These are phyloP conservation scores for Termitomyces sp. DNA, from an alignment of 768 basidiomycete species.

Conservation along the genomic window DNA sequence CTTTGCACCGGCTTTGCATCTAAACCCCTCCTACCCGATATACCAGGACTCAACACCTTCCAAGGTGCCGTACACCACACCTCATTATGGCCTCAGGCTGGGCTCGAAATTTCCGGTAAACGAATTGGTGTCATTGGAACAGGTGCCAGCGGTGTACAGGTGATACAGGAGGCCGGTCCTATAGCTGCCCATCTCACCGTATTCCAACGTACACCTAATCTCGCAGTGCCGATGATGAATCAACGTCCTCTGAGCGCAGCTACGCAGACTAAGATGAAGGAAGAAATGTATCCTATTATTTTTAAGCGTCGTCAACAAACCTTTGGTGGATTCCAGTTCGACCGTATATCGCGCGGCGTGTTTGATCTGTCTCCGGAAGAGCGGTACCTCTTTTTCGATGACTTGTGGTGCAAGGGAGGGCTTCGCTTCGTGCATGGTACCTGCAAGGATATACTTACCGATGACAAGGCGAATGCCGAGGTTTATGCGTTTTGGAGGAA, in stretches of 20 bases:
- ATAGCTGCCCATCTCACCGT: slow-evolving; percentile 17
- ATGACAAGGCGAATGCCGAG: slow-evolving; percentile 16
- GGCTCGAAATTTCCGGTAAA: slow-evolving; percentile 16
- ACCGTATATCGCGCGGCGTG: slow-evolving; percentile 6
- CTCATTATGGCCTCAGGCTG: slow-evolving; percentile 16
- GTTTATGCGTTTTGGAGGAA: slow-evolving; percentile 21
- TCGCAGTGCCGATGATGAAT: slow-evolving; percentile 19
- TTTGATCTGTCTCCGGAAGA: slow-evolving; percentile 15
- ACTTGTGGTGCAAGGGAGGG: slow-evolving; percentile 17
- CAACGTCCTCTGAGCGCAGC: slow-evolving; percentile 11
- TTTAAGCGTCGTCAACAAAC: slow-evolving; percentile 17
- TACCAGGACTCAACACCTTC: slow-evolving; percentile 17
- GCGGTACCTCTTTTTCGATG: slow-evolving; percentile 15
- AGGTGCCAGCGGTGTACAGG: slow-evolving; percentile 20
- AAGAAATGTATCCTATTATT: slow-evolving; percentile 14
- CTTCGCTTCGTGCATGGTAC: slow-evolving; percentile 16
- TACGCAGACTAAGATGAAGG: slow-evolving; percentile 12
- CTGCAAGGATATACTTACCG: slow-evolving; percentile 10
- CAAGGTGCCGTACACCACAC: slow-evolving; percentile 19
- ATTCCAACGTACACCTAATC: slow-evolving; percentile 22
- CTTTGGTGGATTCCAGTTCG: slow-evolving; percentile 13
- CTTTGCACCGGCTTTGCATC: slow-evolving; percentile 20
- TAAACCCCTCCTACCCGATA: slow-evolving; percentile 16
- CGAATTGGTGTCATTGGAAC: slow-evolving; percentile 22
- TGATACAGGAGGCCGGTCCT: slow-evolving; percentile 19